A percentile compares a stretch with the other conserved stretches of the same genome.
These are phyloP conservation scores for bread wheat (Triticum aestivum) DNA, from an alignment of 176 grass and related monocot species.

Conservation along the genomic window DNA sequence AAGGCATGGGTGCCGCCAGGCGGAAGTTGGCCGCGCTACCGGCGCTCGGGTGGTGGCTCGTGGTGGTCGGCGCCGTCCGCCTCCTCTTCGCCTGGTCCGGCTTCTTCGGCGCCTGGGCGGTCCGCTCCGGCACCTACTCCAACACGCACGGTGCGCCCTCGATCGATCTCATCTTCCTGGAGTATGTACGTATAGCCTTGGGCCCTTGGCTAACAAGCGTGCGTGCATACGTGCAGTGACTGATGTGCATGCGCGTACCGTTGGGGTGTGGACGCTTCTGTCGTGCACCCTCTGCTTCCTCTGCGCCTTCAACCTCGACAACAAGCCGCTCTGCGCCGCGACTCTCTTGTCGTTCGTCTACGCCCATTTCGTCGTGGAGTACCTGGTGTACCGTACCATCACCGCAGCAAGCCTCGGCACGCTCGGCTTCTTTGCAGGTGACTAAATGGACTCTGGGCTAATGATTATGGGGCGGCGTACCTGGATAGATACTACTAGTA, in stretches of 20 bases:
- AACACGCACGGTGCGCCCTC: conserved; percentile 30
- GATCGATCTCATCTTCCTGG: neutral
- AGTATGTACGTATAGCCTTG: neutral
- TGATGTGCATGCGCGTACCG: neutral
- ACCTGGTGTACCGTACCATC: conserved; percentile 2
- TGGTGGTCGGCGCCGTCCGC: conserved; percentile 48
- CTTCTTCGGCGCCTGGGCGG: conserved; percentile 53
- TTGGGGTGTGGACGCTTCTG: neutral
- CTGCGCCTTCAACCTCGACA: neutral
- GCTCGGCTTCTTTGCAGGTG: neutral
- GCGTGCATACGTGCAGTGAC: neutral
- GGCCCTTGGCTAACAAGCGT: neutral
- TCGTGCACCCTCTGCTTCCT: neutral
- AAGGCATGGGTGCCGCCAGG: too few relatives aligned
- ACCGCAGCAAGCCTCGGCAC: neutral
- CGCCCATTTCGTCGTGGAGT: neutral
- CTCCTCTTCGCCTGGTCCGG: conserved; percentile 55
- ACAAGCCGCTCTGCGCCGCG: neutral
- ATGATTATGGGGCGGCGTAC: neutral
- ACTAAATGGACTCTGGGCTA: neutral
- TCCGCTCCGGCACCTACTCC: conserved; percentile 49
- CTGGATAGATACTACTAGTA: too few relatives aligned
- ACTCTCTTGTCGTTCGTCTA: neutral
- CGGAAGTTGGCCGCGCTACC: conserved; percentile 25
- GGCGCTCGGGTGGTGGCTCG: conserved; percentile 58